phyloP scores from a whole-genome alignment of 805 yeast genomes.

The Saccharomycopsis synnaedendra region DNA sequence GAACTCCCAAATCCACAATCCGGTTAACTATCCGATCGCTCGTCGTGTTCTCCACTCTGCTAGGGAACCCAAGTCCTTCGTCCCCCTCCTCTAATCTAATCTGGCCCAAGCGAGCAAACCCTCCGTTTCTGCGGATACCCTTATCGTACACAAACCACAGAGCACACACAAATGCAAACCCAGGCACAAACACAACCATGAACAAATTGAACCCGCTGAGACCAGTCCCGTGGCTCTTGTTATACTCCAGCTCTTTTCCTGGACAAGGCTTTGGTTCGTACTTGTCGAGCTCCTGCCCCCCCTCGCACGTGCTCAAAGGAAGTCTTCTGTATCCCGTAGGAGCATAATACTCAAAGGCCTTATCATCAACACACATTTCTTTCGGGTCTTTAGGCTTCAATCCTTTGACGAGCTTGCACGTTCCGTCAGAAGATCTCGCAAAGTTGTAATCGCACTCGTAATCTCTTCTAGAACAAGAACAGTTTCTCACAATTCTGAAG shows the following conservation, averaged over 20 bases:
- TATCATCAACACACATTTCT: conserved; percentile 42
- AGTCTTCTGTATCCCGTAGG: conserved; percentile 90
- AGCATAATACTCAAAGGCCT: conserved; percentile 59
- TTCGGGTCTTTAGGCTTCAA: conserved; percentile 53
- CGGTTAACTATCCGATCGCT: conserved; percentile 49
- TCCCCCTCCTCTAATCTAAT: conserved; percentile 74
- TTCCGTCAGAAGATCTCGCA: conserved; percentile 59
- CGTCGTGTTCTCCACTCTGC: conserved; percentile 50
- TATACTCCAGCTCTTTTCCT: conserved; percentile 63
- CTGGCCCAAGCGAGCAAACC: conserved; percentile 70
- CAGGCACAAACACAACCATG: conserved; percentile 45
- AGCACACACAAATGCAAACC: conserved; percentile 36
- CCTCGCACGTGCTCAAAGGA: conserved; percentile 76
- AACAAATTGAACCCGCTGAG: conserved; percentile 44
- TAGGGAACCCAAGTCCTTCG: conserved; percentile 24
- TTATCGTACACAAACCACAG: conserved; percentile 69
- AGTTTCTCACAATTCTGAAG: conserved; percentile 45
- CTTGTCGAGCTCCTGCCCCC: conserved; percentile 64
- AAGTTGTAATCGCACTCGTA: conserved; percentile 92
- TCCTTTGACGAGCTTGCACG: conserved; percentile 78
- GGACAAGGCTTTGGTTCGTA: conserved; percentile 71
- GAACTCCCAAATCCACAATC: conserved; percentile 47
- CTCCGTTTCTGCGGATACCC: conserved; percentile 72
- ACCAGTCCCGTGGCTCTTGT: conserved; percentile 37
- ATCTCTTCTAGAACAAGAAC: conserved; percentile 78